phyloP scores from a whole-genome alignment of 2,329 filamentous ascomycete genomes.

The Hypomyces perniciosus region DNA sequence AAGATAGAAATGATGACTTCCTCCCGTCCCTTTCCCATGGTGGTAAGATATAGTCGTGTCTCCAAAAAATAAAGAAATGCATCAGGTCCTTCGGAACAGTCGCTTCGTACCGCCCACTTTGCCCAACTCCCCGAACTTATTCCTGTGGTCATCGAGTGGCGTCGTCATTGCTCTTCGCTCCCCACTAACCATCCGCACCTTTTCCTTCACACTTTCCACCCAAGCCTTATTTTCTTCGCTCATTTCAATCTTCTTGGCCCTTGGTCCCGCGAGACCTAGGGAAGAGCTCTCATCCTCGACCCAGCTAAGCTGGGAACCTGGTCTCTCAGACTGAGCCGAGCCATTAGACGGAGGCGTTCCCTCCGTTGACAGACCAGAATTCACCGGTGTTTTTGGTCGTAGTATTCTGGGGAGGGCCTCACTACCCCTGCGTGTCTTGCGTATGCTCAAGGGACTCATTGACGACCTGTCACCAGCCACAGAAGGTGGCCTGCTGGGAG shows the following conservation, averaged over 20 bases:
- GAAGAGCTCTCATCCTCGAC: slow-evolving; percentile 52
- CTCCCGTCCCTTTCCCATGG: background rate
- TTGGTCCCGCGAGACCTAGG: slow-evolving; percentile 66
- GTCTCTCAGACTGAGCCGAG: slow-evolving; percentile 39
- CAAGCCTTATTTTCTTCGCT: slow-evolving; percentile 70
- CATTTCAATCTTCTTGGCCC: slow-evolving; percentile 57
- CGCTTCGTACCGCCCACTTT: slow-evolving; percentile 68
- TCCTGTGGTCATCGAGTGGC: slow-evolving; percentile 21
- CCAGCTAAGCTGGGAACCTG: slow-evolving; percentile 51
- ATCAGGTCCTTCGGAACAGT: slow-evolving; percentile 49
- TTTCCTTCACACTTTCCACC: slow-evolving; percentile 79
- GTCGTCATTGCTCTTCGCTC: slow-evolving; percentile 33
- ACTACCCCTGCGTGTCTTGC: slow-evolving; percentile 46
- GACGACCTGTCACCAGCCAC: slow-evolving; percentile 32
- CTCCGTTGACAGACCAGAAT: slow-evolving; percentile 25
- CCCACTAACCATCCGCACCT: slow-evolving; percentile 65
- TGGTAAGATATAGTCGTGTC: background rate
- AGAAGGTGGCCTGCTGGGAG: slow-evolving; percentile 35
- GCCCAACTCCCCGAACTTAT: slow-evolving; percentile 62
- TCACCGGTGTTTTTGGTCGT: slow-evolving; percentile 39
- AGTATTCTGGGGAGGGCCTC: slow-evolving; percentile 24
- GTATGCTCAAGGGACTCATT: slow-evolving; percentile 46
- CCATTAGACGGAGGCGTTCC: slow-evolving; percentile 40
- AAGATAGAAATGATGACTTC: background rate
- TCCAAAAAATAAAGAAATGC: background rate